phyloP scores from a whole-genome alignment of 2,329 filamentous ascomycete species.

The Calonectria henricotiae region DNA sequence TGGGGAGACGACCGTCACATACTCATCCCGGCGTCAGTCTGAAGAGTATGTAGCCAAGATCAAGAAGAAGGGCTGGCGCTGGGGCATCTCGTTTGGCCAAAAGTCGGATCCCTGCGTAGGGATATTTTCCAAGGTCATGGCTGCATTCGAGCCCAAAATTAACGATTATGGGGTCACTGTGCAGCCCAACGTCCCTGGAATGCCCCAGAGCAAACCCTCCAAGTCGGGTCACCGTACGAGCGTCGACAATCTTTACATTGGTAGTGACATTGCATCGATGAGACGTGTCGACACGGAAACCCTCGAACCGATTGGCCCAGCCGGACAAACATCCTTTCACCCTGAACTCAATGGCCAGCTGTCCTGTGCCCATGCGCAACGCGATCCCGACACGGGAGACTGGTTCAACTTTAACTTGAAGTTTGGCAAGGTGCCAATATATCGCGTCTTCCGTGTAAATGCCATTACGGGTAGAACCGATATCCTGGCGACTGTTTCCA shows the following conservation, averaged over 20 bases:
- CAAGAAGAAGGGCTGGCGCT: constrained; percentile 71
- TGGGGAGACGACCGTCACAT: constrained; percentile 67
- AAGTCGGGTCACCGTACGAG: constrained; percentile 58
- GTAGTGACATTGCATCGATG: constrained; percentile 71
- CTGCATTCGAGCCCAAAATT: constrained; percentile 65
- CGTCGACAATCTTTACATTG: constrained; percentile 68
- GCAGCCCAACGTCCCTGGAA: constrained; percentile 75
- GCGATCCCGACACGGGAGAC: constrained; percentile 80
- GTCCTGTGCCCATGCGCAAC: constrained; percentile 80
- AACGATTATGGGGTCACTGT: constrained; percentile 78
- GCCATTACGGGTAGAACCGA: constrained; percentile 76
- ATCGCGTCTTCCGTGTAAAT: constrained; percentile 79
- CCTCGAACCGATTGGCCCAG: constrained; percentile 80
- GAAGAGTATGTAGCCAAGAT: constrained; percentile 76
- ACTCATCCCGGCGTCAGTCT: constrained; percentile 80
- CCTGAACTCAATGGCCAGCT: constrained; percentile 78
- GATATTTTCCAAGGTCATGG: constrained; percentile 81
- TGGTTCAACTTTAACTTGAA: constrained; percentile 88
- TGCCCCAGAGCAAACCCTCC: constrained; percentile 53
- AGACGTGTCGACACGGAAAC: constrained; percentile 80
- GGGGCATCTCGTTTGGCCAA: constrained; percentile 78
- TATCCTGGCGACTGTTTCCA: constrained; percentile 78
- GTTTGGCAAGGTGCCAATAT: constrained; percentile 71
- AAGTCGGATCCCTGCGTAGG: constrained; percentile 82
- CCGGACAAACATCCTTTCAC: constrained; percentile 75